Evolutionary conservation across 2,329 filamentous ascomycete species (phyloP).

Genomic region (Ascochyta koolunga): DNA sequence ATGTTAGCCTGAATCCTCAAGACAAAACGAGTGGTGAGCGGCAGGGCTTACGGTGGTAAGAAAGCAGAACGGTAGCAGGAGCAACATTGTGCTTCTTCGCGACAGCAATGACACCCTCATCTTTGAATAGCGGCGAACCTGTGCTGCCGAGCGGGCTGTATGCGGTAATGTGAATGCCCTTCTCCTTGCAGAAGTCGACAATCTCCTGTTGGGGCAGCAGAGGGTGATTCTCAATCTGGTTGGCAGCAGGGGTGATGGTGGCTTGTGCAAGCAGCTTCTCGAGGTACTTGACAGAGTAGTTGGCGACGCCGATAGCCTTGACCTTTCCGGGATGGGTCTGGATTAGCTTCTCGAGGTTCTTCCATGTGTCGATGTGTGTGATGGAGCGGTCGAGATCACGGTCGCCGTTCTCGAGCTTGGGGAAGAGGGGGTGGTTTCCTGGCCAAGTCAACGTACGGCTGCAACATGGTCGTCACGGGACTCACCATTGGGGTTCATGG

Average conservation of each 20-base stretch:
- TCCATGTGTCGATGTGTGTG: conserved; percentile 79
- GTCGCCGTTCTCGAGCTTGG: conserved; percentile 73
- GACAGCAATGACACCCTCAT: conserved; percentile 55
- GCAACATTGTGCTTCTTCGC: conserved; percentile 58
- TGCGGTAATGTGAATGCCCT: conserved; percentile 74
- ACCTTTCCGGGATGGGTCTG: conserved; percentile 52
- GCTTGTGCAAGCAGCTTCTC: conserved; percentile 61
- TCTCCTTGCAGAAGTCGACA: conserved; percentile 69
- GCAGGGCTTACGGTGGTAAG: conserved; percentile 68
- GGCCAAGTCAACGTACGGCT: not conserved
- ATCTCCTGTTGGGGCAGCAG: conserved; percentile 74
- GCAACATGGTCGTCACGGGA: not conserved
- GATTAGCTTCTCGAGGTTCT: conserved; percentile 70
- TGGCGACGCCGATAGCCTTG: conserved; percentile 58
- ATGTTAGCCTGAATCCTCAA: not conserved
- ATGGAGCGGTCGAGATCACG: conserved; percentile 73
- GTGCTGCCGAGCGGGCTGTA: conserved; percentile 63
- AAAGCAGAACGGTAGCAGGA: conserved; percentile 66
- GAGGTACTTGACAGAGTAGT: conserved; percentile 56
- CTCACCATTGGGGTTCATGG: conserved; percentile 76
- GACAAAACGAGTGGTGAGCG: not conserved
- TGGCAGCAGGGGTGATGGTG: conserved; percentile 69
- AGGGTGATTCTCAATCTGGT: conserved; percentile 78
- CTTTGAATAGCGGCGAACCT: conserved; percentile 55
- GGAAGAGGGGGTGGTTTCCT: conserved; percentile 76